Evolutionary conservation across 345 rosid species (phyloP), one percentile per base, ranked within the genome.

Genomic region (Laguncularia racemosa): DNA sequence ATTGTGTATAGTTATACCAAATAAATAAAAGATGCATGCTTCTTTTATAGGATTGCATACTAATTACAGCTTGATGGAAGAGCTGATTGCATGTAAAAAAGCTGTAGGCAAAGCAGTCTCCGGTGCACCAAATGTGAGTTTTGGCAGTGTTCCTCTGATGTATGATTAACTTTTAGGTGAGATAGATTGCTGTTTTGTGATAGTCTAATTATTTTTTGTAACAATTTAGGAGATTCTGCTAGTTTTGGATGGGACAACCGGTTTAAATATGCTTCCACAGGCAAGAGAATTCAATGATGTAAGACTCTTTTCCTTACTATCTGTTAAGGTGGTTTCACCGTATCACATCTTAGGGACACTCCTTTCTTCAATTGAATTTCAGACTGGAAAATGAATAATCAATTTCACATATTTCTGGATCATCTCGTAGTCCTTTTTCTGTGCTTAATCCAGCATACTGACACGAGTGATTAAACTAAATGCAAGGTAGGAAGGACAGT

Each of bases 201-300:
- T 40, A 21, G 28, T 51, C 57, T 58, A 45, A 46, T 38, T 13
- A 17, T 28, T 16, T 58, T 17, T 14, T 17, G 10, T 23, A 58
- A 23, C 14, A 9, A 47, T 58, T 17, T 78, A 92, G 98, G 98
- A 92, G 79, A 89, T 89, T 63, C 69, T 92, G 28, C 88, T 86
- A 57, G 98, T 92, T 54, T 82, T 92, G 62, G 98, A 92, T 77
- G 98, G 98, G 64, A 92, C 88, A 23, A 92, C 98, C 16, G 98
- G 98, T 48, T 66, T 92, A 72, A 92, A 92, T 76, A 89, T 89
- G 98, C 96, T 92, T 68, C 98, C 98, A 51, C 98, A 92, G 71
- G 98, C 98, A 58, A 83, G 98, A 72, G 98, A 92, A 63, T 92
- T 92, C 76, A 92, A 92, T 73, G 98, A 89, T 73, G 98, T 86